These are phyloP conservation scores for Herpetospermum pedunculosum DNA, from an alignment of 306 rosid genomes.

Conservation along the genomic window DNA sequence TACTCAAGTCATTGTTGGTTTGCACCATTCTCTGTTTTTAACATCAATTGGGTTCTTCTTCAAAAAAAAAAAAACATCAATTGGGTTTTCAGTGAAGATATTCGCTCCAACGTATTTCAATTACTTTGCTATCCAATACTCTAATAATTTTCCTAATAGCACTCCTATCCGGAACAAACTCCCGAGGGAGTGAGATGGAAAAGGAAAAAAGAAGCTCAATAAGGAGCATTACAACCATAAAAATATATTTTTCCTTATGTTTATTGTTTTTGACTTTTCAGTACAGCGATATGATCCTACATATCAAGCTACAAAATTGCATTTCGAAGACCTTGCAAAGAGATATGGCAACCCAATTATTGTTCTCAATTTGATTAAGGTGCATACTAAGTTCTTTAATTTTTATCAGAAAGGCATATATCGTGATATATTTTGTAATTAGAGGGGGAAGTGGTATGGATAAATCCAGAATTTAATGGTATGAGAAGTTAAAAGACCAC, in stretches of 20 bases:
- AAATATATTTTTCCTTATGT: neutral
- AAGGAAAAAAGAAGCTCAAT: too few species aligned
- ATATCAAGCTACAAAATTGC: conserved; percentile 77
- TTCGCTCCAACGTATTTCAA: too few species aligned
- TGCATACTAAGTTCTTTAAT: conserved; percentile 11
- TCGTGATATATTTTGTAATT: neutral
- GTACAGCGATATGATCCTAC: conserved; percentile 98
- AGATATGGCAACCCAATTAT: conserved; percentile 92
- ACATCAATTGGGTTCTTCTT: too few species aligned
- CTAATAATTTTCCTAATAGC: too few species aligned
- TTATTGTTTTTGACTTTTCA: conserved; percentile 20
- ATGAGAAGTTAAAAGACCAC: neutral
- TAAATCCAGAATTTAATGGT: neutral
- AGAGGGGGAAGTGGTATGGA: neutral
- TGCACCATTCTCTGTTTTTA: too few species aligned
- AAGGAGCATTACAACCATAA: too few species aligned
- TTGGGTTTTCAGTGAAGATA: too few species aligned
- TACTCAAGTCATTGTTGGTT: too few species aligned
- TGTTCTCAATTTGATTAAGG: conserved; percentile 89
- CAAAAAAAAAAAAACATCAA: too few species aligned
- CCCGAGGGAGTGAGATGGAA: too few species aligned
- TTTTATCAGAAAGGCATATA: neutral
- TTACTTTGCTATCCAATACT: too few species aligned
- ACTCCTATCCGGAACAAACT: too few species aligned
- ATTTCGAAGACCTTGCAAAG: conserved; percentile 79